Conservation (phyloP, 176 grass and related monocot species). For the Zea luxurians region DNA sequence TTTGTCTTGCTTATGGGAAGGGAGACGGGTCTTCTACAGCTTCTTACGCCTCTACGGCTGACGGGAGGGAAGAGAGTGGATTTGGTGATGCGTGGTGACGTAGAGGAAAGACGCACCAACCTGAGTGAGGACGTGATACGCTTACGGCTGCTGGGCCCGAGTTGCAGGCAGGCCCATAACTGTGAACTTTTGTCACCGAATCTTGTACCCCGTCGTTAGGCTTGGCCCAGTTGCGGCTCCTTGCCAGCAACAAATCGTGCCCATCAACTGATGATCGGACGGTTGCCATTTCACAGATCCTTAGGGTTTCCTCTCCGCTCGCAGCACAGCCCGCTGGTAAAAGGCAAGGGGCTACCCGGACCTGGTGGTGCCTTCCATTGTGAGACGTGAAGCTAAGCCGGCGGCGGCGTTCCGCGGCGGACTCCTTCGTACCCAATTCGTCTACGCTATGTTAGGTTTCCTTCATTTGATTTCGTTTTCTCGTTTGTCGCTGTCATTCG, state of each 20-base stretch:
- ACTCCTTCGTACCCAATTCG: background rate
- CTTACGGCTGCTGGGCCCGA: too few relatives aligned
- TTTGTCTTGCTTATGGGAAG: too few relatives aligned
- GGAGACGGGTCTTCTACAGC: too few relatives aligned
- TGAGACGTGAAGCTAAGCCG: too few relatives aligned
- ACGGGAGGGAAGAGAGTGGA: too few relatives aligned
- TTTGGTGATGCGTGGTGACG: too few relatives aligned
- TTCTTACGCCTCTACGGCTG: too few relatives aligned
- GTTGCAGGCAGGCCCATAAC: too few relatives aligned
- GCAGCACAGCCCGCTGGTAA: conserved; percentile 1
- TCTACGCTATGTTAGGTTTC: background rate
- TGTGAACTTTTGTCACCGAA: background rate
- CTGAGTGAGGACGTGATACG: too few relatives aligned
- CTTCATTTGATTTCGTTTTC: background rate
- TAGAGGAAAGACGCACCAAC: too few relatives aligned
- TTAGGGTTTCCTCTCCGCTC: conserved; percentile 38
- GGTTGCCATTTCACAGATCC: background rate
- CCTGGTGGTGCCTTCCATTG: background rate
- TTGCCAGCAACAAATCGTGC: background rate
- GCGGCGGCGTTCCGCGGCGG: background rate
- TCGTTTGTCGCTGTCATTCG: background rate
- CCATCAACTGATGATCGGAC: background rate
- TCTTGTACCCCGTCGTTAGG: background rate
- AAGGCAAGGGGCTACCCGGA: background rate
- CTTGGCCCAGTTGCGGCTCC: background rate